phyloP scores from a whole-genome alignment of 441 rosid species.

The Syzygium syzygioides region DNA sequence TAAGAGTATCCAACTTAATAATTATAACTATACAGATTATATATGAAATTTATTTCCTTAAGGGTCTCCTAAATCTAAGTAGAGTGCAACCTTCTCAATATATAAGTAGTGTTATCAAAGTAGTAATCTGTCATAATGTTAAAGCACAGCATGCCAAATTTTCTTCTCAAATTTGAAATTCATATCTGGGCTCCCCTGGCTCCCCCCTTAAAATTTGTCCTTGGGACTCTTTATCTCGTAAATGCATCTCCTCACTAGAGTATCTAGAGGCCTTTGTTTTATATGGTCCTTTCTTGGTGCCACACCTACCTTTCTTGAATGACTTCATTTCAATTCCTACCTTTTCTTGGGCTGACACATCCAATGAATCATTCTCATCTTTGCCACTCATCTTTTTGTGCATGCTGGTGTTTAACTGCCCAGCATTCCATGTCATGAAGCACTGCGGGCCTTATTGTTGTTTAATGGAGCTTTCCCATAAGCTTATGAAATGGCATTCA shows the following conservation, averaged over 20 bases:
- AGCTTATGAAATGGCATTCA: not conserved
- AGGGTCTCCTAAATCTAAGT: too few relatives aligned
- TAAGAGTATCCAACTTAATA: too few relatives aligned
- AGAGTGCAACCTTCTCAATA: too few relatives aligned
- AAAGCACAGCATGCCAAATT: not conserved
- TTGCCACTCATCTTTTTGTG: not conserved
- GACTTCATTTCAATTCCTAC: not conserved
- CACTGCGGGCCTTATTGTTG: not conserved
- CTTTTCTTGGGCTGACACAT: not conserved
- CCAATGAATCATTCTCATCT: not conserved
- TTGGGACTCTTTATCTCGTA: not conserved
- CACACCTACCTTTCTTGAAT: not conserved
- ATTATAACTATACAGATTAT: too few relatives aligned
- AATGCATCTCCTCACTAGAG: not conserved
- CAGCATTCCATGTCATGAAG: not conserved
- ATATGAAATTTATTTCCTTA: too few relatives aligned
- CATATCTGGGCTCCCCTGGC: not conserved
- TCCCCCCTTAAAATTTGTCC: not conserved
- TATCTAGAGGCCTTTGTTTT: not conserved
- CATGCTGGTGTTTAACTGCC: not conserved
- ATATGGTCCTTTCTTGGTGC: not conserved
- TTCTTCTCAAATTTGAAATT: not conserved
- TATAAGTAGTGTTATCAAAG: too few relatives aligned
- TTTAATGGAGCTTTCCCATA: not conserved
- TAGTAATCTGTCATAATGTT: too few relatives aligned